Evolutionary conservation across 805 yeast species (phyloP), one percentile per base, ranked within the genome.

Genomic region (Cyberlindnera mycetangii): DNA sequence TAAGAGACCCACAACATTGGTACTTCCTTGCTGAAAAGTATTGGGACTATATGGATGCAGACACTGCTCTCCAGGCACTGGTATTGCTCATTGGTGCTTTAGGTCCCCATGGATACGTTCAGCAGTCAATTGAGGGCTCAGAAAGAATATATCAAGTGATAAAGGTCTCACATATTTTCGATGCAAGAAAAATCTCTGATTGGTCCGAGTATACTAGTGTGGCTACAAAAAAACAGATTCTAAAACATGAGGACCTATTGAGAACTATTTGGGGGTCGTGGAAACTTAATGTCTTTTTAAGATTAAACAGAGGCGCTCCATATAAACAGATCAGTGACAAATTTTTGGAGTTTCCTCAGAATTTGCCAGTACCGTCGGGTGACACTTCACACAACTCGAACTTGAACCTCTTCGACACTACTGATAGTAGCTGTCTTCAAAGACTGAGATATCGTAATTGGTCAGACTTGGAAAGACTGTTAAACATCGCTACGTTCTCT

Each of bases 231-330:
- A 56, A 59, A 33, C 72, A 68, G 44, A 49, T 66, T 2, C 39
- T 62, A 8, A 63, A 61, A 27, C 59, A 70, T 35, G 72, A 69
- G 43, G 54, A 59, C 37, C 43, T 59, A 31, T 41, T 66, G 8
- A 53, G 74, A 46, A 50, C 64, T 3, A 47, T 70, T 11, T 71
- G 75, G 75, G 61, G 63, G 5, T 58, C 64, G 7, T 71, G 68
- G 68, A 65, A 62, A 45, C 50, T 64, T 39, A 62, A 64, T 41
- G 62, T 60, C 11, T 65, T 59, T 43, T 44, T 66, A 20, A 57
- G 72, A 47, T 44, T 66, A 20, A 60, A 62, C 50, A 53, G 61
- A 49, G 73, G 72, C 1, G 56, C 55, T 39, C 72, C 74, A n/a
- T 69, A 61, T 45, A 44, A 49, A 6, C 39, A 42, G 22, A 24